These are phyloP conservation scores for Solanum clarkiae DNA, from an alignment of 257 asterid species.

Conservation along the genomic window DNA sequence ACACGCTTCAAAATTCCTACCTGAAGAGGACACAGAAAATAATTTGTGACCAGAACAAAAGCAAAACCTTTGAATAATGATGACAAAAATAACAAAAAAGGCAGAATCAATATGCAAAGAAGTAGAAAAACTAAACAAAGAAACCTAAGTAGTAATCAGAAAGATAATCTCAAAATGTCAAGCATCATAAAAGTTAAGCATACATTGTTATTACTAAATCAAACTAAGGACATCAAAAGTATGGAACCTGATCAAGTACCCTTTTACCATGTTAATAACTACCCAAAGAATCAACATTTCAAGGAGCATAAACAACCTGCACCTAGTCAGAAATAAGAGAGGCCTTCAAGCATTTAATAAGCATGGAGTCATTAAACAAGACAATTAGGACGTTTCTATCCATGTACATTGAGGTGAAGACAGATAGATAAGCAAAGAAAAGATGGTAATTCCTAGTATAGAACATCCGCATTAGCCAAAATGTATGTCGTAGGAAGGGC, in stretches of 20 bases:
- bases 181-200: background rate
- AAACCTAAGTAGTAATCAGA: background rate
- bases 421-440: background rate
- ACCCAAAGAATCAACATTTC: background rate
- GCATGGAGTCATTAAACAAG: background rate
- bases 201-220: background rate
- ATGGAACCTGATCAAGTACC: background rate
- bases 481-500: background rate
- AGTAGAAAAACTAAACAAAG: background rate
- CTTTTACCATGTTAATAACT: background rate
- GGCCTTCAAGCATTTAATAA: background rate
- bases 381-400: background rate
- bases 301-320: background rate
- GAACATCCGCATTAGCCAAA: background rate
- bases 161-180: background rate
- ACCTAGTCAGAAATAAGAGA: background rate
- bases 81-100: background rate
- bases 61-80: background rate
- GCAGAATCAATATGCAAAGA: background rate
- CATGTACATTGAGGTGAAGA: background rate
- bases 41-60: background rate
- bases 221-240: background rate
- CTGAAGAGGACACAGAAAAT: constrained; percentile 27
- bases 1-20: constrained; percentile 92
- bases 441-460: background rate